Base-by-base conservation (phyloP, 2,329 filamentous ascomycete species). In the Fusarium pseudonygamai region DNA sequence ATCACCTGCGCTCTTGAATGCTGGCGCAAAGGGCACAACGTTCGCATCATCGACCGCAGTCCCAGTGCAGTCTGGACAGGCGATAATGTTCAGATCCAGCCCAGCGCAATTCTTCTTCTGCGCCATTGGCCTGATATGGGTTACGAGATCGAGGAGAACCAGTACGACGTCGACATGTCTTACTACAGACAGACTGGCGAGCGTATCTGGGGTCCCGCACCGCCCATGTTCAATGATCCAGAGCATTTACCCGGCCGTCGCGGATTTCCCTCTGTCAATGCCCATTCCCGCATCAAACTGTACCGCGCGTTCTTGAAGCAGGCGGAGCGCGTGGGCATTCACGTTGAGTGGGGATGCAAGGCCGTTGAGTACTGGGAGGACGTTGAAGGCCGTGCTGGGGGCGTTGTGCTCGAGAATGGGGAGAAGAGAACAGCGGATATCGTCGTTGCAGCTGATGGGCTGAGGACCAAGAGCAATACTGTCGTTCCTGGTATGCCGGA, bases 151-250 rank as follows among this genome's bases (percentile, higher is more conserved):
- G 70, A 73, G 6, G 60, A 70, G n/a, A 59, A 55, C 26, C 70
- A 72, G 56, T 72, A 72, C 18, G 69, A 73, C 16, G 70, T 72
- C 2, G 69, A 67, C 13, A 72, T 72, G 70, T 72, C 70, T 4
- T 72, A 72, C n/a, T 72, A 71, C 7, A 72, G 57, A 24, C 69
- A 73, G 16, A 72, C 45, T 0, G 70, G 70, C 20, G 70, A 72
- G 16, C 52, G 56, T 0, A 72, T 72, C 30, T 72, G 70, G 70
- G 70, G 70, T 12, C 70, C 70, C 28, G 70, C 69, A 2, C 70
- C 70, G 7, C 70, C 70, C 1, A 72, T 72, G 70, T 72, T 72
- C 39, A 72, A 72, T 5, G 70, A 72, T 13, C 65, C 70, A 3
- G 60, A 73, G 56, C 32, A 72, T 26, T 32, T 73, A 1, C 34